Percentiles rank a stretch among this genome's conserved stretches.
Evolutionary conservation across 768 basidiomycete genomes (phyloP).

Genomic region (Lactifluus subvellereus): DNA sequence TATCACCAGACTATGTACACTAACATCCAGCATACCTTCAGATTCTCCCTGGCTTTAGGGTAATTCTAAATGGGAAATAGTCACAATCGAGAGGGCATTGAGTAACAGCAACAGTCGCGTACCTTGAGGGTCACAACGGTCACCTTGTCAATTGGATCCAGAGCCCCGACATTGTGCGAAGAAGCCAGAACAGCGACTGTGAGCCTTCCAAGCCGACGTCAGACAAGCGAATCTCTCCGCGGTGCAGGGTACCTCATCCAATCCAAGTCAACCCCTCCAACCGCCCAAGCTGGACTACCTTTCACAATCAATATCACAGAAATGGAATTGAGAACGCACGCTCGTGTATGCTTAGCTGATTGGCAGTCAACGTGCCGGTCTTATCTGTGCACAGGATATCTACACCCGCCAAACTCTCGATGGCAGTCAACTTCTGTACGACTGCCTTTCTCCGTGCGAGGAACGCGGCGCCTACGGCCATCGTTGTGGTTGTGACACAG

Average conservation of each 20-base stretch:
- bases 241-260: constrained; percentile 27
- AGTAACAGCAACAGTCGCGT: background rate
- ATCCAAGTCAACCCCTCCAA: constrained; percentile 29
- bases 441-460: constrained; percentile 40
- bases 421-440: constrained; percentile 45
- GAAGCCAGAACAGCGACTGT: constrained; percentile 41
- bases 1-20: background rate
- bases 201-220: constrained; percentile 26
- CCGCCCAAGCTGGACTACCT: constrained; percentile 19
- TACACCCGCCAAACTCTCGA: constrained; percentile 46
- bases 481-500: constrained; percentile 38
- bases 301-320: background rate
- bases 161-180: constrained; percentile 40
- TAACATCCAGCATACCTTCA: constrained; percentile 7
- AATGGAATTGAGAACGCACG: constrained; percentile 22
- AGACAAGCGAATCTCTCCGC: background rate
- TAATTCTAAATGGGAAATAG: constrained; percentile 30
- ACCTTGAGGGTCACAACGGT: constrained; percentile 39
- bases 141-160: constrained; percentile 47
- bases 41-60: constrained; percentile 39
- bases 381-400: constrained; percentile 42
- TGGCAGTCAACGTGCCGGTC: constrained; percentile 45
- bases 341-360: constrained; percentile 44
- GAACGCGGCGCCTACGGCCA: constrained; percentile 43
- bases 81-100: background rate